Base-by-base conservation (phyloP, 805 yeast species). In the Myxozyma melibiosi region DNA sequence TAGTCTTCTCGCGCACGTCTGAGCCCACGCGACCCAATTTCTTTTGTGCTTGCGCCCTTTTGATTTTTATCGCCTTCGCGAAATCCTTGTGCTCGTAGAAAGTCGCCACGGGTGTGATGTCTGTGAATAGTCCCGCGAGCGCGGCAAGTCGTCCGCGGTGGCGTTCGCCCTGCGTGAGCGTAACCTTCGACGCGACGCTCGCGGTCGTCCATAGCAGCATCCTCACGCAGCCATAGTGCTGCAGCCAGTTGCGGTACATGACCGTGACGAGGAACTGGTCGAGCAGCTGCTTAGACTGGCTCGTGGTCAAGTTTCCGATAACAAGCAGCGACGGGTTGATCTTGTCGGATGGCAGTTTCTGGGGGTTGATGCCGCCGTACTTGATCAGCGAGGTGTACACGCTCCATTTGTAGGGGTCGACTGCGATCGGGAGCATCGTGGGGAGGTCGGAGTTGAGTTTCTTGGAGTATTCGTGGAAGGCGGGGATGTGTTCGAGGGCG, bases 261-360 rank as follows among this genome's bases (percentile, higher is more conserved):
- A 84, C 74, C 70, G 95, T 86, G 58, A 79, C 80, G 31, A 86
- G 70, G 83, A 90, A 86, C 71, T 89, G 96, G 55, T 86, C 83
- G 25, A 86, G 70, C 16, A 88, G 77, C 49, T 85, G 83, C 68
- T 86, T 94, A 11, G 86, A 87, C 57, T 77, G 78, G 7, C 74
- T 67, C 35, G 78, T 75, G 0, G 86, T 77, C 28, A 86, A 73
- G 66, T 84, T 82, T 1, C 84, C 91, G 4, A 83, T 73, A 31
- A 83, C 74, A 33, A 88, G 70, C 25, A 87, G 74, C 53, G 78
- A 78, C 53, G 80, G 74, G 69, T 86, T 82, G 18, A 84, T 68
- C 16, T 73, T 69, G 61, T 73, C 74, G 40, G 79, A 66, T 3
- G 70, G 45, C 57, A 73, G 71, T 2, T 53, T 61, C 9, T 63